A percentile compares a stretch with the other conserved stretches of the same genome.
Conservation (phyloP, 1,284 basidiomycete species). For the Sporisorium graminicola region DNA sequence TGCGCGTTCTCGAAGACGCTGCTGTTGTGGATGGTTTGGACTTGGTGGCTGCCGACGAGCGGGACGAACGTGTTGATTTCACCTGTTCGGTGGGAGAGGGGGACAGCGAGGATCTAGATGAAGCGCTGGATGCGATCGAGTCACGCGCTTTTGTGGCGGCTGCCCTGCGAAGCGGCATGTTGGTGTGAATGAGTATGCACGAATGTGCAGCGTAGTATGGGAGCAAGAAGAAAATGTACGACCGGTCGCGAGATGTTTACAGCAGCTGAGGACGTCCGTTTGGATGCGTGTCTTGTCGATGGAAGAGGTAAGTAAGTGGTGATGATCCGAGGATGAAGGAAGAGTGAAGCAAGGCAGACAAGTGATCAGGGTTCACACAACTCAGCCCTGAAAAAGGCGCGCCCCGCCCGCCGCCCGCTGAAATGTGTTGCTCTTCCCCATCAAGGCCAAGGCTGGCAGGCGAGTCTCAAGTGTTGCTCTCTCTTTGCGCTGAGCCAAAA, state of each 20-base stretch:
- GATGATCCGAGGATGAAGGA: background rate
- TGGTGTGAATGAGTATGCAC: constrained; percentile 8
- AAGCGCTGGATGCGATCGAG: constrained; percentile 37
- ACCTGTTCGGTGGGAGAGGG: constrained; percentile 24
- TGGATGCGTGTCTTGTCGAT: background rate
- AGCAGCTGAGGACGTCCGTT: background rate
- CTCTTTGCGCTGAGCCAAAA: background rate
- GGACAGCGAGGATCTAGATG: constrained; percentile 16
- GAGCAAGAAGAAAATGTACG: background rate
- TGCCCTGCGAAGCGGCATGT: constrained; percentile 43
- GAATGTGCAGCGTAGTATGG: background rate
- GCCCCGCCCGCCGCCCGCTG: background rate
- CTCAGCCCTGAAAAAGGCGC: background rate
- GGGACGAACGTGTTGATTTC: constrained; percentile 18
- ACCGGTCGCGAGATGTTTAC: no score
- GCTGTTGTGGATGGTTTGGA: constrained; percentile 17
- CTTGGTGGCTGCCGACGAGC: constrained; percentile 19
- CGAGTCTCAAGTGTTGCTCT: constrained; percentile 15
- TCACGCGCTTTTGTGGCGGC: constrained; percentile 46
- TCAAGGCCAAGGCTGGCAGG: no score
- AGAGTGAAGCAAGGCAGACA: background rate
- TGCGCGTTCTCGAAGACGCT: constrained; percentile 28
- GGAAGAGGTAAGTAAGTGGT: background rate
- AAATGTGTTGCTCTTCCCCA: background rate
- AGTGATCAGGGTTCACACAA: constrained; percentile 12